Conservation (phyloP, 1,284 basidiomycete genomes). For the Ustilago hordei region DNA sequence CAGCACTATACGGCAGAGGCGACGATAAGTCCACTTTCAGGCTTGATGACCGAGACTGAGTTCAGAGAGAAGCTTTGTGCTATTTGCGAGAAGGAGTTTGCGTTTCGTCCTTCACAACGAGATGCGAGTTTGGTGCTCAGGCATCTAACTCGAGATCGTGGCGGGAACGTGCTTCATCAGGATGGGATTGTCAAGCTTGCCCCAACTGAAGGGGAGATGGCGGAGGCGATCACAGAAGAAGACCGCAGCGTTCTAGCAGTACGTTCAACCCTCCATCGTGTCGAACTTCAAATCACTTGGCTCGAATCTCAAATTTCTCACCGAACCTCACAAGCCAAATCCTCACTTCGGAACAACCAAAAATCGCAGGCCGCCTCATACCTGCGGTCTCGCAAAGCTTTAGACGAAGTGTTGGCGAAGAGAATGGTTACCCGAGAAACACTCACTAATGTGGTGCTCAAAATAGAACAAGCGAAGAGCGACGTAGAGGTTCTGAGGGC, state of each 20-base stretch:
- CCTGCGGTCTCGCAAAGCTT: conserved; percentile 81
- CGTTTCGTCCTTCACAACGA: conserved; percentile 71
- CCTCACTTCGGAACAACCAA: conserved; percentile 77
- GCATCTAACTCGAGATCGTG: conserved; percentile 82
- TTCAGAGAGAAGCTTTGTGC: conserved; percentile 13
- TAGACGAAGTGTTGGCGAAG: conserved; percentile 82
- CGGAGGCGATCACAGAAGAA: conserved; percentile 74
- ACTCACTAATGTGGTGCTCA: conserved; percentile 80
- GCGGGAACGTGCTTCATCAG: conserved; percentile 75
- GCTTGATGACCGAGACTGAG: conserved; percentile 25
- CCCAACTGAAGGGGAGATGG: neutral
- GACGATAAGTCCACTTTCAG: conserved; percentile 39
- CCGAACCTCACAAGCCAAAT: conserved; percentile 76
- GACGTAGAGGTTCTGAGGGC: conserved; percentile 90
- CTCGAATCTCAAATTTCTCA: conserved; percentile 78
- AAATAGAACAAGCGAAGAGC: conserved; percentile 86
- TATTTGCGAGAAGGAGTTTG: conserved; percentile 13
- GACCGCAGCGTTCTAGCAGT: conserved; percentile 82
- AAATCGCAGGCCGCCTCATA: conserved; percentile 81
- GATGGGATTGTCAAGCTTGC: conserved; percentile 73
- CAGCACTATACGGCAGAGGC: conserved; percentile 24
- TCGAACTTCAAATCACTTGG: conserved; percentile 78
- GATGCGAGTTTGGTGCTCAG: conserved; percentile 81
- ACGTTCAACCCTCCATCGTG: conserved; percentile 76
- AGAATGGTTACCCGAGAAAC: conserved; percentile 80